Percentiles rank a stretch among this genome's conserved stretches.
Evolutionary conservation across 176 grass and related monocot genomes (phyloP).

Genomic region (Oryza nivara): DNA sequence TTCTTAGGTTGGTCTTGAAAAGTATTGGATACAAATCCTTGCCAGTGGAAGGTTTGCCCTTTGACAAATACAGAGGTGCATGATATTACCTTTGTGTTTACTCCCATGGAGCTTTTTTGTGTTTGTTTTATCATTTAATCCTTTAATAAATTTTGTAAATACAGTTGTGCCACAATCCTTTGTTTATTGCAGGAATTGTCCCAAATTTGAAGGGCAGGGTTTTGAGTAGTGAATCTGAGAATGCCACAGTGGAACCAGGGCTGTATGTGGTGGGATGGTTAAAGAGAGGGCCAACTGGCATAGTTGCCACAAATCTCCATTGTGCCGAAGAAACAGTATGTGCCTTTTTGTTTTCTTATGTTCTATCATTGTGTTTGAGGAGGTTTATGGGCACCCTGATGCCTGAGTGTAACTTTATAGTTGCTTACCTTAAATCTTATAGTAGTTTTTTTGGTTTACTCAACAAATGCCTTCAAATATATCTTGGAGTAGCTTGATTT

Average conservation of each 20-base stretch:
- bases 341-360: constrained; percentile 14
- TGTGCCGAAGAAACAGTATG: constrained; percentile 93
- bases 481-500: constrained; percentile 13
- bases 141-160: background rate
- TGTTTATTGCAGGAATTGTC: constrained; percentile 59
- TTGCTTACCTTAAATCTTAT: background rate
- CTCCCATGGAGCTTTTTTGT: constrained; percentile 8
- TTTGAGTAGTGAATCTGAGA: constrained; percentile 48
- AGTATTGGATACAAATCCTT: constrained; percentile 95
- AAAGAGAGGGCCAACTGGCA: constrained; percentile 95
- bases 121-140: constrained; percentile 15
- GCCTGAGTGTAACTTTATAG: background rate
- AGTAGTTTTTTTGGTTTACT: too few species aligned
- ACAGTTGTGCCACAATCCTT: background rate
- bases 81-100: constrained; percentile 5
- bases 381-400: background rate
- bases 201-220: constrained; percentile 77
- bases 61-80: constrained; percentile 74
- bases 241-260: constrained; percentile 57
- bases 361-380: constrained; percentile 5
- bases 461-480: background rate
- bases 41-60: constrained; percentile 75
- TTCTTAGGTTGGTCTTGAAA: constrained; percentile 80
- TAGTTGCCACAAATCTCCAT: constrained; percentile 83
- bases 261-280: constrained; percentile 93